Percentiles rank a stretch among this genome's conserved stretches.
Conservation (phyloP, 192 early-diverging fungal genomes). For the Irineochytrium annulatum region DNA sequence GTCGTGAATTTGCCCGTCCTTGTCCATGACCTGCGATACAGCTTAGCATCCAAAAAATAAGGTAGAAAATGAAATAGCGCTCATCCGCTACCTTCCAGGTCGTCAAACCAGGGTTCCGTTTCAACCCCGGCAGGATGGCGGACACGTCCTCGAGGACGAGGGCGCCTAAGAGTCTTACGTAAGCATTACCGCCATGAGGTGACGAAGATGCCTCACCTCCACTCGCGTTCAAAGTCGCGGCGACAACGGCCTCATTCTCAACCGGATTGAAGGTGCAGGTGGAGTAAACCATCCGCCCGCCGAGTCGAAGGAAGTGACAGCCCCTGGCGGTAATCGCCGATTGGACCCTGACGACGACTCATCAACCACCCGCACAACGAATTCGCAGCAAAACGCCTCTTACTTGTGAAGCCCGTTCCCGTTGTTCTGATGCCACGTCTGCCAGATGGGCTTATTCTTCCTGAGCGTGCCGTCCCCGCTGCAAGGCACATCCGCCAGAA, state of each 20-base stretch:
- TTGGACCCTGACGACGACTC: slow-evolving; percentile 52
- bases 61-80: neutral
- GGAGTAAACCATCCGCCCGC: slow-evolving; percentile 93
- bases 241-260: slow-evolving; percentile 96
- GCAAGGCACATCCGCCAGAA: slow-evolving; percentile 96
- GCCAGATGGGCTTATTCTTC: slow-evolving; percentile 93
- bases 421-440: slow-evolving; percentile 70
- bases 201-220: slow-evolving; percentile 33
- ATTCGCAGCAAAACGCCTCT: neutral
- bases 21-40: slow-evolving; percentile 55
- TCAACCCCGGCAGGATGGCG: slow-evolving; percentile 69
- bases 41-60: neutral
- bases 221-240: slow-evolving; percentile 64
- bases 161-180: slow-evolving; percentile 46
- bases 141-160: slow-evolving; percentile 87
- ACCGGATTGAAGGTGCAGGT: slow-evolving; percentile 98
- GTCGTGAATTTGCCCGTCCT: slow-evolving; percentile 53
- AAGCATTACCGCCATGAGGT: too few species aligned
- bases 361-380: neutral
- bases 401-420: slow-evolving; percentile 76
- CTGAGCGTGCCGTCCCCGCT: slow-evolving; percentile 95
- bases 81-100: slow-evolving; percentile 88
- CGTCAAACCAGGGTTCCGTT: slow-evolving; percentile 73
- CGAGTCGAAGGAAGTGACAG: slow-evolving; percentile 80
- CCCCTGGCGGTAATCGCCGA: slow-evolving; percentile 84